These are phyloP conservation scores for Colletotrichum orchidophilum DNA, from an alignment of 2,329 filamentous ascomycete species.

Conservation along the genomic window DNA sequence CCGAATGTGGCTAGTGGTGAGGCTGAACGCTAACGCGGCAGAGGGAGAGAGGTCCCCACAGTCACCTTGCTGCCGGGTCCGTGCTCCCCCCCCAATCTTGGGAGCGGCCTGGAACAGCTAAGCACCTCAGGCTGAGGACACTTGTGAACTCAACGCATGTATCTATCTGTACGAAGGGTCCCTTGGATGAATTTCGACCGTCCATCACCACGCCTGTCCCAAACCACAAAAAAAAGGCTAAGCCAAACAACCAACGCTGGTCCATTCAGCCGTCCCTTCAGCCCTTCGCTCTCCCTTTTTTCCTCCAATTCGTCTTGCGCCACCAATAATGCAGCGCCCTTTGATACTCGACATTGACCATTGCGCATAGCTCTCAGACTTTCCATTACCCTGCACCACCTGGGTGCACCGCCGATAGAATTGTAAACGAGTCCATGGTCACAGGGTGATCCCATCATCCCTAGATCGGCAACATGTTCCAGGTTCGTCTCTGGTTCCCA, in stretches of 20 bases:
- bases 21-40: background rate
- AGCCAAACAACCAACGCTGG: background rate
- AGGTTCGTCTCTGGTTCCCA: constrained; percentile 34
- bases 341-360: background rate
- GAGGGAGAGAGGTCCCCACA: background rate
- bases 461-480: constrained; percentile 39
- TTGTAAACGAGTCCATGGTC: constrained; percentile 22
- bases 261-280: background rate
- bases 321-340: constrained; percentile 28
- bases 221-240: background rate
- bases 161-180: constrained; percentile 15
- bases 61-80: too few species aligned
- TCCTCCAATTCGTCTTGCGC: background rate
- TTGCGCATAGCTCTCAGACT: constrained; percentile 16
- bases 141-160: constrained; percentile 8
- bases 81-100: background rate
- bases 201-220: background rate
- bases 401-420: too few species aligned
- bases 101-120: constrained; percentile 8
- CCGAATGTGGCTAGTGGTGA: constrained; percentile 12
- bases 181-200: background rate
- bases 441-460: constrained; percentile 33
- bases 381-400: background rate
- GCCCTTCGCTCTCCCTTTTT: background rate
- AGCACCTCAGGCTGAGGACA: constrained; percentile 20